Percentiles rank a stretch among this genome's conserved stretches.
phyloP scores from a whole-genome alignment of 176 grass and related monocot species.

The Saccharum officinarum region DNA sequence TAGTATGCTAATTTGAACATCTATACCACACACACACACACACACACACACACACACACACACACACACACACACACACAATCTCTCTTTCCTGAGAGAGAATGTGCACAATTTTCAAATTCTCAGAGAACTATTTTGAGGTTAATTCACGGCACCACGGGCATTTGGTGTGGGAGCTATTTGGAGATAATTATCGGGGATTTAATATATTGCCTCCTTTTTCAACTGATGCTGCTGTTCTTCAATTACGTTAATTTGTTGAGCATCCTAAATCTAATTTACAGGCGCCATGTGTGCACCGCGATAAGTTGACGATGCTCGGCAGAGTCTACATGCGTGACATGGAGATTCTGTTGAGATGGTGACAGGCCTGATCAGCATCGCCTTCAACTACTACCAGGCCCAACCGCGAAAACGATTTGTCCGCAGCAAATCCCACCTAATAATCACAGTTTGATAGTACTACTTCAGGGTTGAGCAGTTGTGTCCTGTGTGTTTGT shows the following conservation, averaged over 20 bases:
- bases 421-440: not conserved
- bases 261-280: not conserved
- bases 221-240: not conserved
- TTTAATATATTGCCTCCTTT: not conserved
- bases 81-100: too few relatives aligned
- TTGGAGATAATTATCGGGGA: too few relatives aligned
- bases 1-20: too few relatives aligned
- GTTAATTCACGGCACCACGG: too few relatives aligned
- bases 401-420: conserved; percentile 7
- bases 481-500: not conserved
- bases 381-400: not conserved
- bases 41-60: too few relatives aligned
- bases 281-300: not conserved
- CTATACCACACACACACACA: too few relatives aligned
- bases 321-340: conserved; percentile 34
- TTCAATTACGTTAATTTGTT: not conserved
- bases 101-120: too few relatives aligned
- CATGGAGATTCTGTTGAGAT: not conserved
- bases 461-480: not conserved
- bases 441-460: not conserved
- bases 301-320: not conserved
- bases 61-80: too few relatives aligned
- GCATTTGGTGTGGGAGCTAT: too few relatives aligned
- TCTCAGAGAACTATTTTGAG: too few relatives aligned
- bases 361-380: not conserved